These are phyloP conservation scores for Macrophomina pseudophaseolina DNA, from an alignment of 2,329 filamentous ascomycete species.

Conservation along the genomic window DNA sequence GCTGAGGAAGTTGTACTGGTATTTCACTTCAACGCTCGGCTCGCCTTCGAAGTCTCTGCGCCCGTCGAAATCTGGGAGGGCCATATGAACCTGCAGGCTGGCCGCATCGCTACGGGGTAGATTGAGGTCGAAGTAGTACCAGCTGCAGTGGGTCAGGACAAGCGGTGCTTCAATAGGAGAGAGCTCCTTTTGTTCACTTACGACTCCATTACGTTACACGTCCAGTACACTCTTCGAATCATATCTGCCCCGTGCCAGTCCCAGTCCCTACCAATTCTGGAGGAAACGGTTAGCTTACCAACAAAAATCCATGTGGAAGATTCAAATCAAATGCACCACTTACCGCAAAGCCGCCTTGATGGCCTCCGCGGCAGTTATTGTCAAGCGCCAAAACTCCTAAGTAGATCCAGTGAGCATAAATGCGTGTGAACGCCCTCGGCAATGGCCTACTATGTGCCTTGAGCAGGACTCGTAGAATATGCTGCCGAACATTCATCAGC, in stretches of 20 bases:
- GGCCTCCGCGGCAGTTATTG: neutral
- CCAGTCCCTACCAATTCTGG: neutral
- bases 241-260: slow-evolving; percentile 5
- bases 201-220: slow-evolving; percentile 62
- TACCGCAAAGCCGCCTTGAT: slow-evolving; percentile 2
- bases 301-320: no score
- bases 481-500: neutral
- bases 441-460: neutral
- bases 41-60: slow-evolving; percentile 44
- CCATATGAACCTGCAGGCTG: slow-evolving; percentile 57
- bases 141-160: slow-evolving; percentile 41
- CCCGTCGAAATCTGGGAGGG: slow-evolving; percentile 50
- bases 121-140: slow-evolving; percentile 63
- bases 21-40: slow-evolving; percentile 42
- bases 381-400: slow-evolving; percentile 9
- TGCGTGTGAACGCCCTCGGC: no score
- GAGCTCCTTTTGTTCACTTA: slow-evolving; percentile 33
- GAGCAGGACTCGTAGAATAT: slow-evolving; percentile 8
- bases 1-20: slow-evolving; percentile 63
- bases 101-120: slow-evolving; percentile 61
- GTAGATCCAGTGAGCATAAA: no score
- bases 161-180: neutral
- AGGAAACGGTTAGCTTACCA: no score
- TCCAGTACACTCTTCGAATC: slow-evolving; percentile 53
- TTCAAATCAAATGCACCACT: no score